Percentiles rank a stretch among this genome's conserved stretches.
Evolutionary conservation across 2,329 filamentous ascomycete species (phyloP).

Genomic region (Neurospora sp.): DNA sequence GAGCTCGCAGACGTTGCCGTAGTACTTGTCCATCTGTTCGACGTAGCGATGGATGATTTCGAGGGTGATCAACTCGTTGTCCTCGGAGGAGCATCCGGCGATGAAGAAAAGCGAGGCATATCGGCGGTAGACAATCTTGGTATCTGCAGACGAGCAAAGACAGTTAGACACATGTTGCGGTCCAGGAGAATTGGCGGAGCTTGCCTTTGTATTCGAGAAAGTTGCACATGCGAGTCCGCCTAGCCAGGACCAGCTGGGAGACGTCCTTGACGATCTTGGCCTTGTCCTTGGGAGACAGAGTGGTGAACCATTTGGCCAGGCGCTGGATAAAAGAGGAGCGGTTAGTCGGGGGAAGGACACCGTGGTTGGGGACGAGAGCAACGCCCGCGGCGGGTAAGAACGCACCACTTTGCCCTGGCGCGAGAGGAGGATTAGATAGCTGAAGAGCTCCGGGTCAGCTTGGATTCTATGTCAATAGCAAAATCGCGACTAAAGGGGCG

Average conservation of each 20-base stretch:
- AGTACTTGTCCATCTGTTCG: slow-evolving; percentile 99
- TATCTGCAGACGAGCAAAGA: slow-evolving; percentile 49
- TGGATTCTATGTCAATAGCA: slow-evolving; percentile 11
- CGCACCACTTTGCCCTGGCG: slow-evolving; percentile 98
- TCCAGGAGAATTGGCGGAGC: slow-evolving; percentile 6
- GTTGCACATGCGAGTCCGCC: slow-evolving; percentile 98
- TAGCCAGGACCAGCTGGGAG: slow-evolving; percentile 89
- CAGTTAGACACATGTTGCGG: slow-evolving; percentile 3
- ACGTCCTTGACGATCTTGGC: slow-evolving; percentile 99
- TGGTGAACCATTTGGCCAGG: slow-evolving; percentile 98
- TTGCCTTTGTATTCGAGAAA: slow-evolving; percentile 98
- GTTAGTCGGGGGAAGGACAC: slow-evolving; percentile 6
- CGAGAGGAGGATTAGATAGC: slow-evolving; percentile 95
- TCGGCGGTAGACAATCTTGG: slow-evolving; percentile 96
- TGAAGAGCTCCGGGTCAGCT: slow-evolving; percentile 29
- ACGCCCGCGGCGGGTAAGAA: slow-evolving; percentile 31
- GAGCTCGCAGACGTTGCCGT: slow-evolving; percentile 98
- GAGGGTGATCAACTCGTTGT: slow-evolving; percentile 96
- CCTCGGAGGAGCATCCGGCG: slow-evolving; percentile 88
- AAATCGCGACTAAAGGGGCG: neutral
- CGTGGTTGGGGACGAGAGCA: neutral
- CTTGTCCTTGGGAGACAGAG: slow-evolving; percentile 93
- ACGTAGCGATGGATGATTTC: slow-evolving; percentile 99
- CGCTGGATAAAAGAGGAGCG: slow-evolving; percentile 48
- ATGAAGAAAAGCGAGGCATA: slow-evolving; percentile 99